Percentiles rank a stretch among this genome's conserved stretches.
Evolutionary conservation across 306 rosid species (phyloP).

Genomic region (Abrus pulchellus): DNA sequence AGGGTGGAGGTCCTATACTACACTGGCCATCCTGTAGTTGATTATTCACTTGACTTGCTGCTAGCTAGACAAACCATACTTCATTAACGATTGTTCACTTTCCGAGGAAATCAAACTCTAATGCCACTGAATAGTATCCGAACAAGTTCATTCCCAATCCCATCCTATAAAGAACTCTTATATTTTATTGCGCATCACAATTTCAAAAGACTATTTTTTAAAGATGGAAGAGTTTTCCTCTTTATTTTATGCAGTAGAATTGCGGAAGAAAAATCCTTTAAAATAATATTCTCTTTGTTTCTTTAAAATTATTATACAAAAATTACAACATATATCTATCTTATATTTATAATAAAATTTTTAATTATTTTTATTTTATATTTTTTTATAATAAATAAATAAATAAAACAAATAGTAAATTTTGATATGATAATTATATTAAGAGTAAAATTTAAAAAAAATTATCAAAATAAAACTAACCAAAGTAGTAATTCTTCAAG

Average conservation of each 20-base stretch:
- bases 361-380: too few relatives aligned
- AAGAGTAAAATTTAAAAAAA: neutral
- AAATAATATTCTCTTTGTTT: too few relatives aligned
- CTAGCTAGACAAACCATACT: slow-evolving; percentile 15
- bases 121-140: slow-evolving; percentile 1
- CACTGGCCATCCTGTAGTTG: neutral
- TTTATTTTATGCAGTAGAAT: too few relatives aligned
- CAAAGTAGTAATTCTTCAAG: neutral
- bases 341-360: too few relatives aligned
- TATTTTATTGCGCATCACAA: neutral
- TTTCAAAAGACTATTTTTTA: too few relatives aligned
- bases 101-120: neutral
- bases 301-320: too few relatives aligned
- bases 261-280: too few relatives aligned
- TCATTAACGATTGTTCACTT: neutral
- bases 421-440: too few relatives aligned
- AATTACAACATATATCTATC: too few relatives aligned
- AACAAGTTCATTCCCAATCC: neutral
- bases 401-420: too few relatives aligned
- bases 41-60: neutral
- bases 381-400: too few relatives aligned
- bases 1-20: neutral
- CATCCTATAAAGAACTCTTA: neutral
- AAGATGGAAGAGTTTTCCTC: too few relatives aligned
- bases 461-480: neutral